Evolutionary conservation across 768 basidiomycete genomes (phyloP), one percentile per base, ranked within the genome.

Genomic region (Dioszegia crocea): DNA sequence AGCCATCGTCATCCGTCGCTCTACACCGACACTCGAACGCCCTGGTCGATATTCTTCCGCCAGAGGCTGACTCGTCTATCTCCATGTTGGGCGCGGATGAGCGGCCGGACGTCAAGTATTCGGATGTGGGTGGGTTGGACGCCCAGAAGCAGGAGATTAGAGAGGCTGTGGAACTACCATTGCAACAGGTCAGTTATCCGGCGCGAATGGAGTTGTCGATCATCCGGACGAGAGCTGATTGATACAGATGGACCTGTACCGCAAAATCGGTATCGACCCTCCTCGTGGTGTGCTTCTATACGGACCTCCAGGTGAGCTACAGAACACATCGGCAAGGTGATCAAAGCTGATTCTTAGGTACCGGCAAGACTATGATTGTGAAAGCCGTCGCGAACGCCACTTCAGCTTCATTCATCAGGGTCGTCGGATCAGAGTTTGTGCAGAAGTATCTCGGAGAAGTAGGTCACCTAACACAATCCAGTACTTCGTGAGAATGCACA

Each of bases 351-450:
- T 33, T n/a, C 21, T 9, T 31, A 92, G 94, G 96, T 62, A 99
- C 96, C 2, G 96, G 96, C 27, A 96, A 96, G 78, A 96, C 91
- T 0, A 97, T 99, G 93, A 81, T 99, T 62, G 96, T 98, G 51
- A 99, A 98, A 77, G 96, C 96, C n/a, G 96, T 99, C 26, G 96
- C 96, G 23, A 87, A 93, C 74, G 90, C 97, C 75, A 98, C 96
- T 36, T 93, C 91, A 1, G 96, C 96, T 8, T 82, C 91, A 12
- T 99, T 99, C 81, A 98, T 99, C 68, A 89, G 96, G 38, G 96
- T 99, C 17, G 92, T 96, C 29, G 96, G 96, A 21, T 90, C 88
- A 68, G 96, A 99, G 79, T 99, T 99, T 74, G 96, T 99, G 9
- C 96, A 99, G 80, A 99, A 99, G 77, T 99, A 99, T 73, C 84